Percentiles rank a stretch among this genome's conserved stretches.
Evolutionary conservation across 208 protist genomes (phyloP).

Genomic region (Perkinsela sp.): DNA sequence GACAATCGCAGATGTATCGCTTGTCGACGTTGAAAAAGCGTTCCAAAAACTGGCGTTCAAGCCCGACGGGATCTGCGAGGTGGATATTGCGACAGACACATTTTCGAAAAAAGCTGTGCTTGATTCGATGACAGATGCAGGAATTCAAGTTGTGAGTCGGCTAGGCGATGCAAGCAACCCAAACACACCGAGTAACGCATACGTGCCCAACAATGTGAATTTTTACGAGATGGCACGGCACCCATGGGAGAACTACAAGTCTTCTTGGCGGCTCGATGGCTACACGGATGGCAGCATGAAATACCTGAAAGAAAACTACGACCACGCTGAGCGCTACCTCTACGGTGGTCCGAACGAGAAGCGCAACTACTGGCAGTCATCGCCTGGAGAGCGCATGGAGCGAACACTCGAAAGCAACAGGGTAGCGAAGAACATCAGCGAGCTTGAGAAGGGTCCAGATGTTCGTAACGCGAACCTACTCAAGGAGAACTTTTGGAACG

Average conservation of each 20-base stretch:
- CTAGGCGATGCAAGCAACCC: background rate
- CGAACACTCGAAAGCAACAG: slow-evolving; percentile 4
- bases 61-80: slow-evolving; percentile 16
- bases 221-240: slow-evolving; percentile 70
- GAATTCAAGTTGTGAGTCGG: background rate
- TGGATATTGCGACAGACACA: slow-evolving; percentile 18
- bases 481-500: slow-evolving; percentile 28
- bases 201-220: slow-evolving; percentile 49
- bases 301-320: slow-evolving; percentile 56
- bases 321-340: slow-evolving; percentile 28
- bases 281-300: slow-evolving; percentile 49
- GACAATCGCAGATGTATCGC: slow-evolving; percentile 27
- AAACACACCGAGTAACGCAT: slow-evolving; percentile 12
- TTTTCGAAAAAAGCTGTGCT: background rate
- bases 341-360: slow-evolving; percentile 30
- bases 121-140: background rate
- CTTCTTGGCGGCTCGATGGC: slow-evolving; percentile 45
- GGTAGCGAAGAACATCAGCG: slow-evolving; percentile 12
- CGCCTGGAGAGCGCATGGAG: background rate
- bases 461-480: slow-evolving; percentile 16
- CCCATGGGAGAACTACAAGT: slow-evolving; percentile 43
- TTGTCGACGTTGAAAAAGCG: slow-evolving; percentile 11
- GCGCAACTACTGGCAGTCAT: slow-evolving; percentile 26
- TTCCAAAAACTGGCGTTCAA: slow-evolving; percentile 21
- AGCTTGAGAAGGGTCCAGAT: slow-evolving; percentile 14